Percentiles rank a stretch among this genome's conserved stretches.
Evolutionary conservation across 495 filamentous ascomycete genomes (phyloP).

Genomic region (Penicillium taxi): DNA sequence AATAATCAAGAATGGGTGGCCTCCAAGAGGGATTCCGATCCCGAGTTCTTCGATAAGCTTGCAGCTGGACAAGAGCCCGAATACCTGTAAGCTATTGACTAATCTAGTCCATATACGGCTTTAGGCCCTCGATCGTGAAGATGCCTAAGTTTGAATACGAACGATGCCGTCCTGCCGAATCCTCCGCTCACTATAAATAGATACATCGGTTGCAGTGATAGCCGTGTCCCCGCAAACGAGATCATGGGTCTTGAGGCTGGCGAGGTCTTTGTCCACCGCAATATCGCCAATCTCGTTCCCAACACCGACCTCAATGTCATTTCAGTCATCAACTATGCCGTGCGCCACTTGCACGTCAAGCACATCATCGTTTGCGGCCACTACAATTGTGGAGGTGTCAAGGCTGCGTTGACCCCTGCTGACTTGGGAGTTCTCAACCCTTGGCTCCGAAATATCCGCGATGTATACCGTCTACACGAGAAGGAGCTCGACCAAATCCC

Average conservation of each 20-base stretch:
- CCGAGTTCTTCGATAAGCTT: conserved; percentile 60
- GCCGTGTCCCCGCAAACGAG: conserved; percentile 74
- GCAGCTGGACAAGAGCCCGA: conserved; percentile 58
- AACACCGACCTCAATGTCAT: conserved; percentile 63
- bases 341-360: conserved; percentile 62
- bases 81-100: conserved; percentile 53
- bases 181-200: conserved; percentile 9
- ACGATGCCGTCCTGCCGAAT: conserved; percentile 24
- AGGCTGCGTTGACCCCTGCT: conserved; percentile 52
- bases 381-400: conserved; percentile 68
- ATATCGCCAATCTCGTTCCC: conserved; percentile 80
- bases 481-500: conserved; percentile 42
- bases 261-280: conserved; percentile 85
- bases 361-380: conserved; percentile 81
- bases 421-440: conserved; percentile 67
- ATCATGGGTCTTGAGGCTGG: conserved; percentile 72
- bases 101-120: too few relatives aligned
- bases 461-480: conserved; percentile 46
- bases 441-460: conserved; percentile 66
- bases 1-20: conserved; percentile 60
- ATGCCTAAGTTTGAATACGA: too few relatives aligned
- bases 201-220: conserved; percentile 79
- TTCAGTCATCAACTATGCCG: conserved; percentile 74
- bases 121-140: too few relatives aligned
- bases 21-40: conserved; percentile 52